phyloP scores from a whole-genome alignment of 306 rosid species.

The Clitoria ternatea region DNA sequence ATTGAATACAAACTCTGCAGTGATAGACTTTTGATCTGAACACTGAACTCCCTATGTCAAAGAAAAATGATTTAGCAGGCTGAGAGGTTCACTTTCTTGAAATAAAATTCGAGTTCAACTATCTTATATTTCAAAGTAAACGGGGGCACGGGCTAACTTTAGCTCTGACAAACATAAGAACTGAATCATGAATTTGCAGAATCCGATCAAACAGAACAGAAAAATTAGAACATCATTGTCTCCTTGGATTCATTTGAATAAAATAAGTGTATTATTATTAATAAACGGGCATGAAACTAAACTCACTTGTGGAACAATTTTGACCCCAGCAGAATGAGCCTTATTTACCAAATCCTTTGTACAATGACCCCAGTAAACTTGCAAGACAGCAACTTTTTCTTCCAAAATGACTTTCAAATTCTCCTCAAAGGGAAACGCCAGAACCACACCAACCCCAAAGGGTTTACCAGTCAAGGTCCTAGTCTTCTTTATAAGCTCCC shows the following conservation, averaged over 20 bases:
- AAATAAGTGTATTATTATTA: background rate
- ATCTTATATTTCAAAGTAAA: background rate
- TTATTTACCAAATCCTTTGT: constrained; percentile 50
- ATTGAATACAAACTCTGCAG: background rate
- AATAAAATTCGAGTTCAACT: background rate
- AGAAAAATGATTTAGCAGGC: background rate
- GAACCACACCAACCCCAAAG: constrained; percentile 72
- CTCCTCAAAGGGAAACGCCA: constrained; percentile 74
- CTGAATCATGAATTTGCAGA: background rate
- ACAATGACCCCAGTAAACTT: constrained; percentile 80
- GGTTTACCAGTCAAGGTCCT: constrained; percentile 71
- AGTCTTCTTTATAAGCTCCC: constrained; percentile 62
- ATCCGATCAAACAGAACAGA: background rate
- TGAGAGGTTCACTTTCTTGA: background rate
- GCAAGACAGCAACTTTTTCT: constrained; percentile 75
- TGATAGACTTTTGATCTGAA: background rate
- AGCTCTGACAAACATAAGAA: background rate
- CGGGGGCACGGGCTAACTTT: background rate
- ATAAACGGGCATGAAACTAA: background rate
- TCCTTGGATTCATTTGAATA: background rate
- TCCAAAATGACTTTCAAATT: constrained; percentile 65
- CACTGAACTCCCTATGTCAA: background rate
- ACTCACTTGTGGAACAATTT: constrained; percentile 79
- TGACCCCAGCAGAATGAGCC: constrained; percentile 78
- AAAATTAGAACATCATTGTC: background rate